Base-by-base conservation (phyloP, 345 rosid species). In the Lepidium aucheri region DNA sequence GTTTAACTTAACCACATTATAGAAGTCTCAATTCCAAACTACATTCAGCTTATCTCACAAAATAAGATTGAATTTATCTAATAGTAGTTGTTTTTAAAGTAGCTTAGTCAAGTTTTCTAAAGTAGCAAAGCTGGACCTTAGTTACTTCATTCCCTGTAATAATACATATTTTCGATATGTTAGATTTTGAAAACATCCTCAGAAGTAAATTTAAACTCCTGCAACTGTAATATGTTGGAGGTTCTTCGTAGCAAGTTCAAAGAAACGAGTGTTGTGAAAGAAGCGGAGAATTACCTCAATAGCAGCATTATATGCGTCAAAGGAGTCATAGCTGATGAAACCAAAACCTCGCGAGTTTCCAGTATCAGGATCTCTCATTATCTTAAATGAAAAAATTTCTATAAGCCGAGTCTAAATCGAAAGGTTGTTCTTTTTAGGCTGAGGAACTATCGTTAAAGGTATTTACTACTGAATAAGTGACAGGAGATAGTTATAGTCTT, bases 341-440 rank as follows among this genome's bases (percentile, higher is more conserved):
- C 97, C 99, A 68, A 95, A 95, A 45, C 97, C 99, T 40, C 97
- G 89, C 9, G 97, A 95, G 82, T 84, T 89, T 46, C 99, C 99
- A 0, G 97, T 87, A 39, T 95, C 99, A 3, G 99, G 97, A 81
- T 95, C 99, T 80, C 97, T 80, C 96, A 95, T 91, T 59, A 86
- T 91, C 99, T 95, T 80, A 67, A 57, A 74, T 40, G 42, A 17
- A 57, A 58, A n/a, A 15, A 14, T 44, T 39, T 13, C 0, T 14
- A 69, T 17, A 34, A 70, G 77, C 32, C 67, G 72, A 41, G 17
- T 38, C 73, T 18, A 56, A 56, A 4, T n/a, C 53, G 4, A 2
- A 68, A 10, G 9, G 28, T 13, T 46, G 36, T 36, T 67, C 4
- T 35, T 56, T n/a, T n/a, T 9, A 28, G 20, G 3, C 3, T 10